Conservation (phyloP, 306 rosid genomes). For the Macrotyloma uniflorum region DNA sequence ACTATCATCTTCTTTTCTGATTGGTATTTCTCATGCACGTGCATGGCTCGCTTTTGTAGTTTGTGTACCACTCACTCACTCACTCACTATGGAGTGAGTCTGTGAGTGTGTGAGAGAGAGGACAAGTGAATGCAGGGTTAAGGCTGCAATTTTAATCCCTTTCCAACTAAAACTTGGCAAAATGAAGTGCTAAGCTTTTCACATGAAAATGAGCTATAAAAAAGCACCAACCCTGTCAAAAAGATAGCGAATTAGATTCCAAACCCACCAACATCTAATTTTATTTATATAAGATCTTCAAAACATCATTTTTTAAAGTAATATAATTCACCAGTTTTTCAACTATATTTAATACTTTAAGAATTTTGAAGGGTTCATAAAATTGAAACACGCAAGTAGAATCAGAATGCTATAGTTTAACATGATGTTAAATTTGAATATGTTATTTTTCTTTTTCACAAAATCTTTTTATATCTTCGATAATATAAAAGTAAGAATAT, state of each 20-base stretch:
- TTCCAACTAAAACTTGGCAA: constrained; percentile 52
- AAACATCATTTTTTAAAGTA: no score
- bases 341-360: no score
- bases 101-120: background rate
- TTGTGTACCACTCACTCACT: constrained; percentile 35
- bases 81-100: no score
- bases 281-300: no score
- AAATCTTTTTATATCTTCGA: no score
- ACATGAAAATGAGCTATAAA: constrained; percentile 52
- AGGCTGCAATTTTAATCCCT: constrained; percentile 61
- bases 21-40: constrained; percentile 48
- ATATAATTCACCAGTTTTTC: no score
- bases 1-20: constrained; percentile 30
- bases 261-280: constrained; percentile 34
- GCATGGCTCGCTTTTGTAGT: constrained; percentile 38
- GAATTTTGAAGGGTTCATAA: no score
- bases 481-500: no score
- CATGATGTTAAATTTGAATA: no score
- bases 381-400: no score
- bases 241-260: constrained; percentile 51
- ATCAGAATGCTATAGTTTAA: no score
- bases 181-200: constrained; percentile 50
- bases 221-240: constrained; percentile 38
- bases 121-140: constrained; percentile 41
- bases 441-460: no score